phyloP scores from a whole-genome alignment of 495 filamentous ascomycete genomes.

The Penicillium angulare region DNA sequence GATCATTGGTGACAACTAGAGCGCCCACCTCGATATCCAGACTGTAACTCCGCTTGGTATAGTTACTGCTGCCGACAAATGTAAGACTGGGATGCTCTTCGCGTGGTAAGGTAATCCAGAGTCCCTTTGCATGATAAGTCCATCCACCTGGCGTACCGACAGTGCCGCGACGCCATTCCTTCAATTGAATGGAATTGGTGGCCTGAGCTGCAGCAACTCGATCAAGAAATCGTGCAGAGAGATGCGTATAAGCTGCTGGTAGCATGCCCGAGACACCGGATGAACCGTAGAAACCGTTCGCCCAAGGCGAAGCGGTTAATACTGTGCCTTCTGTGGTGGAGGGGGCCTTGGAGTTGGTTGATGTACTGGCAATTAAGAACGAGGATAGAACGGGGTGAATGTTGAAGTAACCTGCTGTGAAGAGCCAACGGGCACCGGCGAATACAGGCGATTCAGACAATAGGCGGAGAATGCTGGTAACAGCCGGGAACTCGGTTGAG shows the following conservation, averaged over 20 bases:
- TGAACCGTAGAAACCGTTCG: slow-evolving; percentile 94
- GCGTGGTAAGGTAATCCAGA: slow-evolving; percentile 79
- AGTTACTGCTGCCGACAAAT: slow-evolving; percentile 89
- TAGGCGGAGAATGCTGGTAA: slow-evolving; percentile 68
- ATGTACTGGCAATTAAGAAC: slow-evolving; percentile 66
- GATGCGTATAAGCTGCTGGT: slow-evolving; percentile 85
- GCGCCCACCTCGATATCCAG: slow-evolving; percentile 88
- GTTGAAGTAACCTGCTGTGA: slow-evolving; percentile 98
- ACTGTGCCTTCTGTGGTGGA: slow-evolving; percentile 67
- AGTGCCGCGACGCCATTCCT: slow-evolving; percentile 85
- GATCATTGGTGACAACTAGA: slow-evolving; percentile 78
- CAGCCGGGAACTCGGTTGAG: slow-evolving; percentile 83
- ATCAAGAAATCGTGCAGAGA: slow-evolving; percentile 78
- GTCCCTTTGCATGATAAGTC: slow-evolving; percentile 97
- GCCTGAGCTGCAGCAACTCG: slow-evolving; percentile 58
- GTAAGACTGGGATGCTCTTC: slow-evolving; percentile 66
- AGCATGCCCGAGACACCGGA: slow-evolving; percentile 85
- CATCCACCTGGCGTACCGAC: slow-evolving; percentile 79
- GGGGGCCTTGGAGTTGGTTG: slow-evolving; percentile 25
- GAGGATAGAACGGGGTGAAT: slow-evolving; percentile 78
- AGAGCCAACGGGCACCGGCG: slow-evolving; percentile 76
- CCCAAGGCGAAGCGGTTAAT: slow-evolving; percentile 88
- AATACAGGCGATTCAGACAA: slow-evolving; percentile 58
- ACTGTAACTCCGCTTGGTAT: slow-evolving; percentile 88
- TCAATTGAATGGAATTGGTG: slow-evolving; percentile 66